These are phyloP conservation scores for Fusarium newnesense DNA, from an alignment of 2,329 filamentous ascomycete genomes.

Conservation along the genomic window DNA sequence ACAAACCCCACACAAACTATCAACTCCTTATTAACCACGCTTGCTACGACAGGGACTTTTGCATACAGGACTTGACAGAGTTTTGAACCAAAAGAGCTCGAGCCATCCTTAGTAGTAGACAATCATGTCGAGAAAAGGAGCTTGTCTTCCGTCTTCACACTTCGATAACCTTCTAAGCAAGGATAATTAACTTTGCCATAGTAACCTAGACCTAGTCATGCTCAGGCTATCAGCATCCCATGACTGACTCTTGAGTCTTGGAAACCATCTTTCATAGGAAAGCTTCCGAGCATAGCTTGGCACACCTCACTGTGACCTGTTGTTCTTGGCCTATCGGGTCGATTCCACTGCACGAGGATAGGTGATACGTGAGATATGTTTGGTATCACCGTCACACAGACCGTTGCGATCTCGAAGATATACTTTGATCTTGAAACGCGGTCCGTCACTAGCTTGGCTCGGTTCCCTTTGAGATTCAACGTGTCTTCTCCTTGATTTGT, in stretches of 20 bases:
- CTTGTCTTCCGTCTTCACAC: background rate
- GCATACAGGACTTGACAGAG: constrained; percentile 1
- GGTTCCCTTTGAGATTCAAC: background rate
- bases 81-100: constrained; percentile 6
- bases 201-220: constrained; percentile 8
- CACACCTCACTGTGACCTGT: background rate
- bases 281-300: background rate
- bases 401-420: constrained; percentile 1
- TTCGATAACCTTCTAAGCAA: constrained; percentile 1
- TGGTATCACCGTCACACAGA: constrained; percentile 1
- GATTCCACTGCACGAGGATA: constrained; percentile 5
- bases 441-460: background rate
- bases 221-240: background rate
- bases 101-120: background rate
- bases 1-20: constrained; percentile 23
- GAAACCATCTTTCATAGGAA: background rate
- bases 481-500: background rate
- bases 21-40: background rate
- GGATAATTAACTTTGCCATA: background rate
- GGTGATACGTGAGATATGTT: background rate
- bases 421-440: constrained; percentile 17
- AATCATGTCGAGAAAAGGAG: background rate
- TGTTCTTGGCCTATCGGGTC: constrained; percentile 11
- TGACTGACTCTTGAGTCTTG: constrained; percentile 16
- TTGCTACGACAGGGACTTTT: background rate